phyloP scores from a whole-genome alignment of 352 stramenopile species.

The Chrysophaeum taylorii region DNA sequence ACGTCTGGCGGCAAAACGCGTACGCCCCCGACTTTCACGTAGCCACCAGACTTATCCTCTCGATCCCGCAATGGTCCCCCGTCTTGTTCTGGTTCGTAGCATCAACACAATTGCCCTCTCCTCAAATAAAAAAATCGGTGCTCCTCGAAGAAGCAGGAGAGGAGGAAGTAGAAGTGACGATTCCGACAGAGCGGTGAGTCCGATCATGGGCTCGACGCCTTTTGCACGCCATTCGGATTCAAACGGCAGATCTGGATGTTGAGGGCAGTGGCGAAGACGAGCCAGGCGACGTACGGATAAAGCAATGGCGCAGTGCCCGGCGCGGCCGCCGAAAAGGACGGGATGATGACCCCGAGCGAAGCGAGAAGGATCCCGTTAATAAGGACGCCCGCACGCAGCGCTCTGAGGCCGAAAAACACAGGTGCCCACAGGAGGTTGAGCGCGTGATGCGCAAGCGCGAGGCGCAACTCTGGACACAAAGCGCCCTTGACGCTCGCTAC shows the following conservation, averaged over 20 bases:
- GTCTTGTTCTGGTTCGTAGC: too few species aligned
- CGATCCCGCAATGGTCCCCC: too few species aligned
- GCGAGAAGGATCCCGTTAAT: background rate
- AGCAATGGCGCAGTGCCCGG: background rate
- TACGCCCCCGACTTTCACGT: too few species aligned
- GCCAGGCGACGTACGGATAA: background rate
- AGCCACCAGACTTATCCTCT: too few species aligned
- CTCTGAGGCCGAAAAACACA: background rate
- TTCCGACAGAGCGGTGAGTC: too few species aligned
- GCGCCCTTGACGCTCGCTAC: background rate
- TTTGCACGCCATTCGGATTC: background rate
- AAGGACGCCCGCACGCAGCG: background rate
- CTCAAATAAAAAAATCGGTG: too few species aligned
- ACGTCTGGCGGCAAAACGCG: too few species aligned
- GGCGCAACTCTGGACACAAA: background rate
- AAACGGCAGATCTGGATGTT: background rate
- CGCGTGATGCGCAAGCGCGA: background rate
- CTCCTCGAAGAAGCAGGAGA: too few species aligned
- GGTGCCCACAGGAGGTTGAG: conserved; percentile 4
- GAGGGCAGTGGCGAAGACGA: conserved; percentile 11
- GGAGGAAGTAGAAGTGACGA: too few species aligned
- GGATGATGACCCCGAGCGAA: background rate
- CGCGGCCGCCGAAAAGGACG: background rate
- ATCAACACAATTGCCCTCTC: too few species aligned
- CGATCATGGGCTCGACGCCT: too few species aligned